phyloP scores from a whole-genome alignment of 1,139 yeast genomes.

The Yamadazyma mexicana region DNA sequence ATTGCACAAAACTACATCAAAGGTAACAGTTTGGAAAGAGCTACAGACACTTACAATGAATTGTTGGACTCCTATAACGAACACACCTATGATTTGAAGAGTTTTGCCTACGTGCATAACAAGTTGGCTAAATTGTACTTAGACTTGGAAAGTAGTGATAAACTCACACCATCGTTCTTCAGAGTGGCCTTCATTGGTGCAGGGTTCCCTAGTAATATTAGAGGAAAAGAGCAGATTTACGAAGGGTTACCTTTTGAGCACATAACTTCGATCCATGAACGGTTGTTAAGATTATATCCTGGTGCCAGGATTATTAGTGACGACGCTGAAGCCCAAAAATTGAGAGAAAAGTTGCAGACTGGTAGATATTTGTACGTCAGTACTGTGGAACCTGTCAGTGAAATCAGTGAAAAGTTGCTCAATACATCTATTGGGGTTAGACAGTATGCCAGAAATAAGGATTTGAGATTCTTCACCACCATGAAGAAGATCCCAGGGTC shows the following conservation, averaged over 20 bases:
- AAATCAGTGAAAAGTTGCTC: slow-evolving; percentile 48
- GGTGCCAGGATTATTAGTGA: slow-evolving; percentile 75
- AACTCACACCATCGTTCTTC: slow-evolving; percentile 76
- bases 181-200: slow-evolving; percentile 79
- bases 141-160: slow-evolving; percentile 69
- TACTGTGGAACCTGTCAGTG: slow-evolving; percentile 69
- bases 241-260: slow-evolving; percentile 90
- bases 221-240: slow-evolving; percentile 77
- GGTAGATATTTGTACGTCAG: slow-evolving; percentile 77
- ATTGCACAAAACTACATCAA: slow-evolving; percentile 71
- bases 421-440: slow-evolving; percentile 60
- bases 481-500: slow-evolving; percentile 76
- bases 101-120: slow-evolving; percentile 72
- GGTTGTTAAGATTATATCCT: slow-evolving; percentile 73
- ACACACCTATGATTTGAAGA: slow-evolving; percentile 72
- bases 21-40: slow-evolving; percentile 76
- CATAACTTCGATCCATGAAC: slow-evolving; percentile 77
- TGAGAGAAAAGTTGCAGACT: slow-evolving; percentile 52
- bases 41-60: slow-evolving; percentile 75
- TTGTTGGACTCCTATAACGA: slow-evolving; percentile 73
- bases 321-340: slow-evolving; percentile 59
- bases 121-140: slow-evolving; percentile 68
- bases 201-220: slow-evolving; percentile 77
- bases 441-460: slow-evolving; percentile 69
- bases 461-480: slow-evolving; percentile 68